Percentiles rank a stretch among this genome's conserved stretches.
Conservation (phyloP, 164 flowering plant genomes). For the Akebia trifoliata region DNA sequence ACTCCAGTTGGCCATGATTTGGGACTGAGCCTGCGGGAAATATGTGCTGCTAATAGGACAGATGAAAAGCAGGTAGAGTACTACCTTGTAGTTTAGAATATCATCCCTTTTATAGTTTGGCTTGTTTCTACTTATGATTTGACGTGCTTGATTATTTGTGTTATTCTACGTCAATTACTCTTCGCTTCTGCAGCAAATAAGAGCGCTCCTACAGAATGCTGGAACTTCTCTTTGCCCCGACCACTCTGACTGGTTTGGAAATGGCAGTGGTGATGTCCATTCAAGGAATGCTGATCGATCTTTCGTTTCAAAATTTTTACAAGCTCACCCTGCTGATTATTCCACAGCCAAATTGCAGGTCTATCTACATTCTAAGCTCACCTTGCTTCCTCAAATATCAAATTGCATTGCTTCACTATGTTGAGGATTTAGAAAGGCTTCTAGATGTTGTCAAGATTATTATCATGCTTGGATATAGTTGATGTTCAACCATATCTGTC, state of each 20-base stretch:
- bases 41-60: constrained; percentile 81
- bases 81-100: background rate
- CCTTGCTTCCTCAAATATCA: background rate
- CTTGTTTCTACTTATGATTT: background rate
- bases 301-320: constrained; percentile 69
- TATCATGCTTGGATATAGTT: too few species aligned
- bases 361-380: background rate
- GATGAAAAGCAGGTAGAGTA: constrained; percentile 78
- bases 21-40: constrained; percentile 76
- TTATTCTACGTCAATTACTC: constrained; percentile 1
- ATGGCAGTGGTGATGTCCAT: constrained; percentile 35
- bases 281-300: constrained; percentile 72
- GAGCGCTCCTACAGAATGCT: constrained; percentile 71
- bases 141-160: background rate
- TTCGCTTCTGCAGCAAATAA: constrained; percentile 69
- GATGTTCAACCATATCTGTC: too few species aligned
- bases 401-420: too few species aligned
- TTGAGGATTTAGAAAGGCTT: too few species aligned
- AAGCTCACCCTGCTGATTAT: constrained; percentile 78
- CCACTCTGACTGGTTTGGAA: constrained; percentile 70
- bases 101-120: background rate
- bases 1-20: constrained; percentile 49
- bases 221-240: constrained; percentile 83
- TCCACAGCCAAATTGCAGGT: constrained; percentile 86
- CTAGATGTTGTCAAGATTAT: too few species aligned